Conservation (phyloP, 179 eudicot genomes). For the Silene vulgaris region DNA sequence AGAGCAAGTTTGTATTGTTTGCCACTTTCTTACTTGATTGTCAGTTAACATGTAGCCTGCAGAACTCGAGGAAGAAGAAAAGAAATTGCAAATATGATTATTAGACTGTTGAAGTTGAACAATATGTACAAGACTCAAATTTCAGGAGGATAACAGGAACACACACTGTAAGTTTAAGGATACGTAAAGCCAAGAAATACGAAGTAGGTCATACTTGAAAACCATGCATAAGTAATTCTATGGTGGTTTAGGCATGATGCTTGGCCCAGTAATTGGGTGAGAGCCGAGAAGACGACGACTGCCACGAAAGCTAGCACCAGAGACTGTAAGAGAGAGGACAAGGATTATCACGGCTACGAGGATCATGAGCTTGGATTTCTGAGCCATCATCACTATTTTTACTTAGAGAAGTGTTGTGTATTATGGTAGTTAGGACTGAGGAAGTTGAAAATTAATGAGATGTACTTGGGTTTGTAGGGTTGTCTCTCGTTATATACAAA, state of each 20-base stretch:
- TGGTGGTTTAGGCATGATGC: background rate
- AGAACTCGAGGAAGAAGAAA: too few species aligned
- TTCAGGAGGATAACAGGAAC: too few species aligned
- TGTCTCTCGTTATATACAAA: too few species aligned
- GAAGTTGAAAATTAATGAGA: background rate
- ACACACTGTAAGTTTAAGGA: too few species aligned
- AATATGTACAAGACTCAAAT: too few species aligned
- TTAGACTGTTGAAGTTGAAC: too few species aligned
- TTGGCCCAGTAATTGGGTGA: slow-evolving; percentile 1
- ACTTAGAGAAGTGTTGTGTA: background rate
- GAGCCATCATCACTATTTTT: background rate
- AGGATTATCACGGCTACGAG: background rate
- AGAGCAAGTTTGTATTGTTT: too few species aligned
- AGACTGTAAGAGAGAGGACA: background rate
- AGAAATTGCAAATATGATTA: too few species aligned
- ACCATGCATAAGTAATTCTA: background rate
- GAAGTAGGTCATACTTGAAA: background rate
- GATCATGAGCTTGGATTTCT: background rate
- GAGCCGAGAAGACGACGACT: background rate
- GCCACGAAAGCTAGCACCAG: slow-evolving; percentile 4
- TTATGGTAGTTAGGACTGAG: background rate
- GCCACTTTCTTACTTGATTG: too few species aligned
- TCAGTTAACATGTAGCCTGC: too few species aligned
- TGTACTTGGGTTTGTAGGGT: background rate
- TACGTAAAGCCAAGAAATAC: too few species aligned